A percentile compares a stretch with the other conserved stretches of the same genome.
phyloP scores from a whole-genome alignment of 2,329 filamentous ascomycete genomes.

The Colletotrichum truncatum region DNA sequence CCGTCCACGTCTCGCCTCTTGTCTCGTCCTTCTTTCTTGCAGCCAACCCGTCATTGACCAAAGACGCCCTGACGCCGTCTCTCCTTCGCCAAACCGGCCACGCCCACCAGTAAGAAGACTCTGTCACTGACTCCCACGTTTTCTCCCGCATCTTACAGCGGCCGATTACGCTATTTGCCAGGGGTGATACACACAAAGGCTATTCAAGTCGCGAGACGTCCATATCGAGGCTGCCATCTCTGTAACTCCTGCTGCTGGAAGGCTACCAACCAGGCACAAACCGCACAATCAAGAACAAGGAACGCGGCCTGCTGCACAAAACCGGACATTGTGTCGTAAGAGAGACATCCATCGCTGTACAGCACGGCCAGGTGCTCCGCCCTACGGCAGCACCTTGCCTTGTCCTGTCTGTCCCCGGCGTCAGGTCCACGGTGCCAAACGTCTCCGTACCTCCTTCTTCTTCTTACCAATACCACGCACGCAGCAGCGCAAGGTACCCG shows the following conservation, averaged over 20 bases:
- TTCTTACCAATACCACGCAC: not conserved
- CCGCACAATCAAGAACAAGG: conserved; percentile 1
- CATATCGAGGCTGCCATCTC: not conserved
- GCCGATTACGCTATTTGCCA: conserved; percentile 1
- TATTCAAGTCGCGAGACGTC: not conserved
- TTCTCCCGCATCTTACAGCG: not conserved
- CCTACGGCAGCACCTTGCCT: not conserved
- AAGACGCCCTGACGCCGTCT: not conserved
- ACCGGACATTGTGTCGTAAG: conserved; percentile 17
- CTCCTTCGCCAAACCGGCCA: not conserved
- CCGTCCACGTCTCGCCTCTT: conserved; percentile 9
- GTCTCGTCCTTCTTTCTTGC: conserved; percentile 15
- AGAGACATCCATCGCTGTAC: not conserved
- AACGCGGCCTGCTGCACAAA: conserved; percentile 14
- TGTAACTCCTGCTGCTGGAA: not conserved
- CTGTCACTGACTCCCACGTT: not conserved
- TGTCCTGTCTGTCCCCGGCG: conserved; percentile 1
- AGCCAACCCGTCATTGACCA: conserved; percentile 11
- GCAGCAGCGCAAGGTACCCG: not conserved
- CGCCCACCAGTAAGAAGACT: not conserved
- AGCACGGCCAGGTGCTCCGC: not conserved
- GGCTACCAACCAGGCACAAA: too few species aligned
- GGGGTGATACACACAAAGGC: conserved; percentile 11
- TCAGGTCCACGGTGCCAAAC: conserved; percentile 10
- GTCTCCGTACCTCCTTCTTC: conserved; percentile 3